A percentile compares a stretch with the other conserved stretches of the same genome.
Conservation (phyloP, 2,329 filamentous ascomycete genomes). For the Pyricularia grisea region DNA sequence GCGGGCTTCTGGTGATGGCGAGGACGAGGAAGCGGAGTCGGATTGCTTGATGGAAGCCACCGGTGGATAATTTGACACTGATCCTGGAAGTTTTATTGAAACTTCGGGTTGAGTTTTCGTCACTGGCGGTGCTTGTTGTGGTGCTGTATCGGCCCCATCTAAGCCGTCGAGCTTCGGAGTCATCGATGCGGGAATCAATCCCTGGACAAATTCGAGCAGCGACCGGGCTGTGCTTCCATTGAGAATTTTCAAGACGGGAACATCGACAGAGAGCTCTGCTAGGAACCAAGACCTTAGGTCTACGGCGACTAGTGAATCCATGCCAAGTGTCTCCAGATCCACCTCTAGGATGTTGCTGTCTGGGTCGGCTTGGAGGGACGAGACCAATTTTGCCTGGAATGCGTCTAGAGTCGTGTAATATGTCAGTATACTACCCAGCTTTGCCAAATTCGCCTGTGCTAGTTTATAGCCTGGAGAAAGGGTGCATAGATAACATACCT, state of each 20-base stretch:
- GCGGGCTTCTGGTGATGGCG: neutral
- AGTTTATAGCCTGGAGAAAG: neutral
- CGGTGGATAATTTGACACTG: neutral
- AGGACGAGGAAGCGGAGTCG: neutral
- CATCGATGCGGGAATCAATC: neutral
- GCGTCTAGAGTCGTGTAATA: neutral
- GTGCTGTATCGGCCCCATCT: neutral
- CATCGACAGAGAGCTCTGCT: conserved; percentile 30
- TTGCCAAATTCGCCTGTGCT: too few relatives aligned
- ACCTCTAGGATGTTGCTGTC: neutral
- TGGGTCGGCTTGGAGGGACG: neutral
- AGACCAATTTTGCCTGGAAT: neutral
- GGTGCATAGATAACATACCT: neutral
- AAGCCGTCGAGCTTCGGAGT: neutral
- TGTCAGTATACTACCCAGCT: neutral
- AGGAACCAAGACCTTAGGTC: conserved; percentile 36
- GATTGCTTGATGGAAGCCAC: neutral
- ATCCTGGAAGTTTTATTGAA: neutral
- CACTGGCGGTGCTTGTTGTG: neutral
- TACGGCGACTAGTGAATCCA: conserved; percentile 19
- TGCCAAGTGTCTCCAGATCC: conserved; percentile 10
- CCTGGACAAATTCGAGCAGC: neutral
- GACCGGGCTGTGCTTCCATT: conserved; percentile 1
- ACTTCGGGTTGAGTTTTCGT: neutral
- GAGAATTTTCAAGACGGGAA: conserved; percentile 36